Percentiles rank a stretch among this genome's conserved stretches.
Evolutionary conservation across 352 stramenopile species (phyloP).

Genomic region (Pythium phragmiticola): DNA sequence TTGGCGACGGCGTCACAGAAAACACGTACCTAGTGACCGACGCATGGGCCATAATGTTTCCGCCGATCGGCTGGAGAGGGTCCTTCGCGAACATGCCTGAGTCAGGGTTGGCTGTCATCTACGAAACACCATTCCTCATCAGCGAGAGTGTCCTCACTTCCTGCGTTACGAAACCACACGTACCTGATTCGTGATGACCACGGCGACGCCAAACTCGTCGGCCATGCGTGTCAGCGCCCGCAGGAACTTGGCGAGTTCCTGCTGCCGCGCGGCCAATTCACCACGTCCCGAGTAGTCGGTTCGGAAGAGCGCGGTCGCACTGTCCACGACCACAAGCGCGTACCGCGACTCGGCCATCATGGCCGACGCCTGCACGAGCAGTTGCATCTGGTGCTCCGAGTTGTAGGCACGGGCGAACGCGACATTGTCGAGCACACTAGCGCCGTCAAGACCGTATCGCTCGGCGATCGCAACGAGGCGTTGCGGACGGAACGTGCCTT

Average conservation of each 20-base stretch:
- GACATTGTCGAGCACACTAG: conserved; percentile 98
- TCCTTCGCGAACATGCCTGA: conserved; percentile 91
- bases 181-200: conserved; percentile 89
- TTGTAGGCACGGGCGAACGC: conserved; percentile 99
- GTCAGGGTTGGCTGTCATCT: conserved; percentile 90
- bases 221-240: conserved; percentile 95
- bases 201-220: conserved; percentile 99
- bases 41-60: conserved; percentile 89
- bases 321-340: conserved; percentile 97
- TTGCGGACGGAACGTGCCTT: conserved; percentile 98
- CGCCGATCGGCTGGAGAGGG: conserved; percentile 88
- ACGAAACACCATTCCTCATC: conserved; percentile 1
- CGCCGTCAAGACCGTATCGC: conserved; percentile 95
- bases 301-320: conserved; percentile 96
- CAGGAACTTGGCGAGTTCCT: conserved; percentile 93
- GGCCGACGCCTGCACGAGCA: conserved; percentile 96
- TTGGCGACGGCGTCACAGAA: background rate
- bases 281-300: conserved; percentile 98
- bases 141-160: background rate
- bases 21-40: conserved; percentile 69
- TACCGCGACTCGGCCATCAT: conserved; percentile 99
- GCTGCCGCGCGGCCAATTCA: conserved; percentile 95
- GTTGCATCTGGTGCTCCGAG: conserved; percentile 98
- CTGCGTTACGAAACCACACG: background rate
- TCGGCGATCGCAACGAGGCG: conserved; percentile 97